Evolutionary conservation across 1,139 yeast genomes (phyloP).

Genomic region (Geotrichum candidum): DNA sequence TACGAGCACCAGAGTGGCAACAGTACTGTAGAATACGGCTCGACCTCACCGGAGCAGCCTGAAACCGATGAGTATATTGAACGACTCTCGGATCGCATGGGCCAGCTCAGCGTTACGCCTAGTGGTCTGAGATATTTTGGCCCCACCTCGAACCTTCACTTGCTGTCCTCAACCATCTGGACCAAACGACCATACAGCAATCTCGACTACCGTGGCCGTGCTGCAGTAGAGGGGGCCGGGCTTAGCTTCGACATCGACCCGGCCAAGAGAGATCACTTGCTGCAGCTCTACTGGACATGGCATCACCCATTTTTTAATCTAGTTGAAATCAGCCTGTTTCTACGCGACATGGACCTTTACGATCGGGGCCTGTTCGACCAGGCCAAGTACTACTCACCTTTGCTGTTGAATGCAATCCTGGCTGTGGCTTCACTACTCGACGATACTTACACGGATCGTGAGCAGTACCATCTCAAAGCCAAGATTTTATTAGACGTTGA

Average conservation of each 20-base stretch:
- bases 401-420: slow-evolving; percentile 24
- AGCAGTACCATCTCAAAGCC: slow-evolving; percentile 16
- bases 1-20: neutral
- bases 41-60: neutral
- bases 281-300: slow-evolving; percentile 28
- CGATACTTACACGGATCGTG: slow-evolving; percentile 14
- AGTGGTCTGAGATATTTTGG: slow-evolving; percentile 27
- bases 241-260: slow-evolving; percentile 18
- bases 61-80: slow-evolving; percentile 13
- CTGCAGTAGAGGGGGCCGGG: slow-evolving; percentile 15
- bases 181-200: slow-evolving; percentile 15
- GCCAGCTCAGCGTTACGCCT: slow-evolving; percentile 23
- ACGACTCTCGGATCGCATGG: slow-evolving; percentile 15
- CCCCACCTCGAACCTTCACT: slow-evolving; percentile 25
- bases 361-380: slow-evolving; percentile 1
- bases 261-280: slow-evolving; percentile 20
- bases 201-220: slow-evolving; percentile 15
- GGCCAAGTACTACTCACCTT: slow-evolving; percentile 23
- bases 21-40: neutral
- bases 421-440: slow-evolving; percentile 25
- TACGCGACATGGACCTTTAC: slow-evolving; percentile 21
- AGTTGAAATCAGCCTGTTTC: slow-evolving; percentile 22
- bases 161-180: slow-evolving; percentile 15
- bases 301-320: slow-evolving; percentile 26
- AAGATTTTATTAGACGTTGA: slow-evolving; percentile 18